Conservation (phyloP, 352 stramenopile species). For the Pythium dissimile region DNA sequence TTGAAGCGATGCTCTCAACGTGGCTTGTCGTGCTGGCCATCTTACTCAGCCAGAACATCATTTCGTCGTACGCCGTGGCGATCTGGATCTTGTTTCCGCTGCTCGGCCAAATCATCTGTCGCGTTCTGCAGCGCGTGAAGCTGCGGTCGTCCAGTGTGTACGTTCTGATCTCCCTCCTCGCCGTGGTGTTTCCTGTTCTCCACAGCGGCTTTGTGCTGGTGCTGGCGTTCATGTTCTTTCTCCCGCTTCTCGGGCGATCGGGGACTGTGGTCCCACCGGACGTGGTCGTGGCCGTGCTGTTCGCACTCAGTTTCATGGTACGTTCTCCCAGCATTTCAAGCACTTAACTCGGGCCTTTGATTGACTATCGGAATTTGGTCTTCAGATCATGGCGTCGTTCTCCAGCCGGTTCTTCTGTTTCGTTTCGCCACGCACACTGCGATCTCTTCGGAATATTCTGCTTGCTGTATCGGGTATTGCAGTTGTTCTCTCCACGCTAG, state of each 20-base stretch:
- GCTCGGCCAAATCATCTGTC: conserved; percentile 40
- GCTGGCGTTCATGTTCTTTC: conserved; percentile 69
- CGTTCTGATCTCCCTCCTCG: conserved; percentile 43
- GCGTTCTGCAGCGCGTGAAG: conserved; percentile 31
- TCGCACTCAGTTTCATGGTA: conserved; percentile 50
- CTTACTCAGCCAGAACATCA: conserved; percentile 36
- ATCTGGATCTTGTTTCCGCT: conserved; percentile 67
- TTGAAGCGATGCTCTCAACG: conserved; percentile 48
- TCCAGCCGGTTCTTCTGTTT: conserved; percentile 73
- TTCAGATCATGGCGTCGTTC: conserved; percentile 37
- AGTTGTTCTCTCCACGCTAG: conserved; percentile 44
- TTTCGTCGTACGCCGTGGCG: conserved; percentile 61
- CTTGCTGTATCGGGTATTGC: conserved; percentile 33
- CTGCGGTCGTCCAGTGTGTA: conserved; percentile 42
- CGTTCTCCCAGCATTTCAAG: neutral
- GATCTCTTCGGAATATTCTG: conserved; percentile 33
- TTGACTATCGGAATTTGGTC: neutral
- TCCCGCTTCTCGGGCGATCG: conserved; percentile 64
- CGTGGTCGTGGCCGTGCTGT: conserved; percentile 43
- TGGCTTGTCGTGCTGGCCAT: conserved; percentile 37
- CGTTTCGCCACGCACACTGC: conserved; percentile 38
- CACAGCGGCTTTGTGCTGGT: conserved; percentile 54
- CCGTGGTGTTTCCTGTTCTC: conserved; percentile 52
- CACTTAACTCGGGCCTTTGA: neutral
- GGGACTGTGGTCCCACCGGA: conserved; percentile 56